A percentile compares a stretch with the other conserved stretches of the same genome.
phyloP scores from a whole-genome alignment of 768 basidiomycete genomes.

The Suillus variegatus region DNA sequence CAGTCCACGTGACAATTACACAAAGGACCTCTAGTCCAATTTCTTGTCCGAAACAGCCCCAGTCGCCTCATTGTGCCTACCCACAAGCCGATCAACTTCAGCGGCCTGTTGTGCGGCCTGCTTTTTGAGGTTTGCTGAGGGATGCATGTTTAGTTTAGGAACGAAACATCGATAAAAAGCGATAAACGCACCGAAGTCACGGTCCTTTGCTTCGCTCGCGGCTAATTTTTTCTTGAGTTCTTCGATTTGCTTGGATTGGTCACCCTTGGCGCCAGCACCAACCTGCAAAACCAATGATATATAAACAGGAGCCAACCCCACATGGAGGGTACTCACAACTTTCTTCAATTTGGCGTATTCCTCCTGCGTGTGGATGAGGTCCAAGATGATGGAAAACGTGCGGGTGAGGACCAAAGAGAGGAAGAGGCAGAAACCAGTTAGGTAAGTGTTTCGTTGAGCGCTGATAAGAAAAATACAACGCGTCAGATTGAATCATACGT shows the following conservation, averaged over 20 bases:
- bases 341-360: slow-evolving; percentile 84
- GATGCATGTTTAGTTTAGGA: background rate
- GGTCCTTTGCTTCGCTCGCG: slow-evolving; percentile 53
- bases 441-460: slow-evolving; percentile 87
- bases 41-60: slow-evolving; percentile 66
- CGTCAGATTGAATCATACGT: background rate
- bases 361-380: slow-evolving; percentile 89
- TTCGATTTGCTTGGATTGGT: slow-evolving; percentile 47
- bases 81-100: slow-evolving; percentile 83
- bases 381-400: slow-evolving; percentile 89
- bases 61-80: slow-evolving; percentile 70
- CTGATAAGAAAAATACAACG: slow-evolving; percentile 35
- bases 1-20: background rate
- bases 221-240: slow-evolving; percentile 71
- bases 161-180: background rate
- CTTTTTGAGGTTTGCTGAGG: slow-evolving; percentile 35
- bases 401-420: slow-evolving; percentile 93
- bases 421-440: slow-evolving; percentile 93
- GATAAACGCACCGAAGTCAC: slow-evolving; percentile 60
- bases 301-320: background rate
- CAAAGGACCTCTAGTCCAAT: slow-evolving; percentile 44
- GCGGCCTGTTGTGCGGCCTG: slow-evolving; percentile 76
- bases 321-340: slow-evolving; percentile 30
- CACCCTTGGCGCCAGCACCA: slow-evolving; percentile 33
- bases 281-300: slow-evolving; percentile 26